Evolutionary conservation across 192 early-diverging fungal species (phyloP).

Genomic region (Podila epicladia): DNA sequence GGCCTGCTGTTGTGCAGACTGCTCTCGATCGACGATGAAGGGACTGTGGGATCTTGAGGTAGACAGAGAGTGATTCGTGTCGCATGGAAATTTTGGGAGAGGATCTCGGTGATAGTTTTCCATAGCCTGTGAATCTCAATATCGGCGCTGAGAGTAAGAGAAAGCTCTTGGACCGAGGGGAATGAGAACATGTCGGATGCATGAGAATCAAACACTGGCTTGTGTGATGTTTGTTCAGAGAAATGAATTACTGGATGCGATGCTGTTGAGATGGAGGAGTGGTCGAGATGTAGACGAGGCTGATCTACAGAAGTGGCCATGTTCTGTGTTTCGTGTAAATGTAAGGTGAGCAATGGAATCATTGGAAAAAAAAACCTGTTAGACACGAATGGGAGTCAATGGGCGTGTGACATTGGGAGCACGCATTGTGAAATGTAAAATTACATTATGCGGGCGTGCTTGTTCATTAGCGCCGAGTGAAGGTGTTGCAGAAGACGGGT

Average conservation of each 20-base stretch:
- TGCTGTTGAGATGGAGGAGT: neutral
- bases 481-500: too few species aligned
- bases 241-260: neutral
- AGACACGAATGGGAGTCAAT: too few species aligned
- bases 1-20: slow-evolving; percentile 17
- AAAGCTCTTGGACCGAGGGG: slow-evolving; percentile 41
- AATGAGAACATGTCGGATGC: neutral
- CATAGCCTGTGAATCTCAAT: slow-evolving; percentile 40
- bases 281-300: neutral
- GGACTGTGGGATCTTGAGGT: slow-evolving; percentile 30
- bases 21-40: slow-evolving; percentile 21
- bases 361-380: too few species aligned
- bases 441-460: too few species aligned
- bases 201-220: neutral
- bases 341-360: slow-evolving; percentile 1
- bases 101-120: slow-evolving; percentile 46
- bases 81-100: slow-evolving; percentile 41
- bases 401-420: neutral
- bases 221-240: neutral
- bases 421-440: neutral
- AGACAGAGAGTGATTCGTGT: slow-evolving; percentile 39
- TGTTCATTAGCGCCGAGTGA: too few species aligned
- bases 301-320: neutral
- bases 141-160: slow-evolving; percentile 37
- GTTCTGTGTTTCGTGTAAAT: neutral